These are phyloP conservation scores for Evernia prunastri DNA, from an alignment of 495 filamentous ascomycete species.

Conservation along the genomic window DNA sequence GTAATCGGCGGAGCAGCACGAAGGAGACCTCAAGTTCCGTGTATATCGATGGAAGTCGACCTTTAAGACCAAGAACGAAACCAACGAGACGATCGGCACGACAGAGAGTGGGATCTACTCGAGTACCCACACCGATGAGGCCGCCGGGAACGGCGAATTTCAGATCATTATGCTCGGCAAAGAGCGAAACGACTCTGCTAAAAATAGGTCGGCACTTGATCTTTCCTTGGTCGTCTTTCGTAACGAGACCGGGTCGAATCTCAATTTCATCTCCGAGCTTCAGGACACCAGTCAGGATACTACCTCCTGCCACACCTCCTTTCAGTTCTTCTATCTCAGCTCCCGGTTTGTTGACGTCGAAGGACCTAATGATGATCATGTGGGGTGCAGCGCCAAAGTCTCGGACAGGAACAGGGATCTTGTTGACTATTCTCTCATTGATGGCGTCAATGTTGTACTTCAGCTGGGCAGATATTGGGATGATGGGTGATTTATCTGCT, in stretches of 20 bases:
- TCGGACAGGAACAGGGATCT: constrained; percentile 82
- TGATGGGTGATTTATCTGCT: constrained; percentile 90
- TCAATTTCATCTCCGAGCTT: constrained; percentile 97
- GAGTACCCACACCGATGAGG: constrained; percentile 92
- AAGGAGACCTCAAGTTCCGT: constrained; percentile 98
- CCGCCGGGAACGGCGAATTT: constrained; percentile 97
- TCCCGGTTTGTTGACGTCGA: constrained; percentile 99
- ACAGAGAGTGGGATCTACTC: constrained; percentile 94
- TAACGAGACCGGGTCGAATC: constrained; percentile 92
- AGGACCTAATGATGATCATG: constrained; percentile 98
- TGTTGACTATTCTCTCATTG: constrained; percentile 86
- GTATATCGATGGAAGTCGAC: constrained; percentile 87
- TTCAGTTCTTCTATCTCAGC: constrained; percentile 99
- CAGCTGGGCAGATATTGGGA: constrained; percentile 95
- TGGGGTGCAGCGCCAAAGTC: constrained; percentile 87
- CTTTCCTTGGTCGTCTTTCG: constrained; percentile 84
- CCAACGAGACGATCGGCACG: constrained; percentile 97
- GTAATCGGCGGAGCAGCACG: constrained; percentile 85
- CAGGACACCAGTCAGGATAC: constrained; percentile 89
- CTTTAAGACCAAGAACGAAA: constrained; percentile 93
- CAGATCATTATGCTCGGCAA: constrained; percentile 95
- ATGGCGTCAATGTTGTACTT: constrained; percentile 99
- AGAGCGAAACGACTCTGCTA: constrained; percentile 87
- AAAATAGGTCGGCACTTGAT: constrained; percentile 96
- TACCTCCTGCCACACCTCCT: constrained; percentile 96